phyloP scores from a whole-genome alignment of 768 basidiomycete species.

The Lactarius vividus region DNA sequence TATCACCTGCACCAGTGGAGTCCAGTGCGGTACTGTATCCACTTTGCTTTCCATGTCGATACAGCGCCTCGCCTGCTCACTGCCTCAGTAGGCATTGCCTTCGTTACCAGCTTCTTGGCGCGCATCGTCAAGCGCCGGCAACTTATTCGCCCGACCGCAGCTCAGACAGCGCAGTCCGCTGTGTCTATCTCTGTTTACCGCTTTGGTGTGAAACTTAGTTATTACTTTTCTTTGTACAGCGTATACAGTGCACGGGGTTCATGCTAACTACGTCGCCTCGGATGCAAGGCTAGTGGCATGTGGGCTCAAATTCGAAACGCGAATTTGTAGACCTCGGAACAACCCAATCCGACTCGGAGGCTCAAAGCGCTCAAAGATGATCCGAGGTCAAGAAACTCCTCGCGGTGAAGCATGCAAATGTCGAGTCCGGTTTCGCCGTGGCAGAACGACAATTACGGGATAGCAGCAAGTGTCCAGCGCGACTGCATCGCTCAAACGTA shows the following conservation, averaged over 20 bases:
- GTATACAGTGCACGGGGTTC: neutral
- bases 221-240: neutral
- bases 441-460: neutral
- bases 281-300: too few species aligned
- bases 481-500: neutral
- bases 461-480: neutral
- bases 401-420: neutral
- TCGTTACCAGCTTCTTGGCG: neutral
- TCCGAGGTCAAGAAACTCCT: neutral
- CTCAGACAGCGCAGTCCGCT: neutral
- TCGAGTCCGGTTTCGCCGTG: neutral
- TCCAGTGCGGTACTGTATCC: neutral
- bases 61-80: neutral
- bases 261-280: neutral
- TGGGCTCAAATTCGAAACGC: too few species aligned
- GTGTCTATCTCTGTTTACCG: neutral
- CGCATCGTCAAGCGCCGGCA: neutral
- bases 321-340: neutral
- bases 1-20: neutral
- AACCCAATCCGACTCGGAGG: neutral
- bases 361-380: neutral
- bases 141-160: neutral
- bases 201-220: too few species aligned
- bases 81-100: neutral
- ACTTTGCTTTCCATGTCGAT: neutral